phyloP scores from a whole-genome alignment of 192 early-diverging fungal species.

The Bifiguratus adelaidae region DNA sequence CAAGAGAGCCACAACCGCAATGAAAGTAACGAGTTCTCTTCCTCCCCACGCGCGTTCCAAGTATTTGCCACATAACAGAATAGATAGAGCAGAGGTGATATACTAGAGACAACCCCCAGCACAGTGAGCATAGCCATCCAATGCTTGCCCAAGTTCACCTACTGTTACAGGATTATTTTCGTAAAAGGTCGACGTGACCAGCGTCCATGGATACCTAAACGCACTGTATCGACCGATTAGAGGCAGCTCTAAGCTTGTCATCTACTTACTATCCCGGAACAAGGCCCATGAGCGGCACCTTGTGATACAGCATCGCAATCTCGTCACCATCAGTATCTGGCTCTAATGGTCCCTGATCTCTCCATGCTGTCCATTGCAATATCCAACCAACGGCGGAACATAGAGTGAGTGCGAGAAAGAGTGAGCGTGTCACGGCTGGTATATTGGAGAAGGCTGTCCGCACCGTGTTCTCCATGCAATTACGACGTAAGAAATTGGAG shows the following conservation, averaged over 20 bases:
- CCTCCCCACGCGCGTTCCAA: slow-evolving; percentile 80
- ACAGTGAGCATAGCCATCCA: background rate
- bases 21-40: slow-evolving; percentile 60
- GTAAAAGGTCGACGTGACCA: slow-evolving; percentile 43
- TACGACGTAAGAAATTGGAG: too few relatives aligned
- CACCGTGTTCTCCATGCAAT: too few relatives aligned
- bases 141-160: background rate
- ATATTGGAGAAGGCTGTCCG: too few relatives aligned
- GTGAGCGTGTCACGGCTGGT: too few relatives aligned
- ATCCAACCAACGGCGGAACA: too few relatives aligned
- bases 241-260: background rate
- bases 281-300: slow-evolving; percentile 17
- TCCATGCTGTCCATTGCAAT: too few relatives aligned
- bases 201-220: slow-evolving; percentile 36
- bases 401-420: too few relatives aligned
- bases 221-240: background rate
- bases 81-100: slow-evolving; percentile 18
- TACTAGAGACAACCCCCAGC: slow-evolving; percentile 17
- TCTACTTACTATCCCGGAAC: slow-evolving; percentile 24
- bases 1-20: slow-evolving; percentile 40
- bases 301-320: too few relatives aligned
- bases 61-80: slow-evolving; percentile 60
- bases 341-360: too few relatives aligned
- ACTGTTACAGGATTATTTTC: slow-evolving; percentile 38
- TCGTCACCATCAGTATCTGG: too few relatives aligned